Evolutionary conservation across 1,284 basidiomycete genomes (phyloP).

Genomic region (Ceratorhiza oryzae-sativae): DNA sequence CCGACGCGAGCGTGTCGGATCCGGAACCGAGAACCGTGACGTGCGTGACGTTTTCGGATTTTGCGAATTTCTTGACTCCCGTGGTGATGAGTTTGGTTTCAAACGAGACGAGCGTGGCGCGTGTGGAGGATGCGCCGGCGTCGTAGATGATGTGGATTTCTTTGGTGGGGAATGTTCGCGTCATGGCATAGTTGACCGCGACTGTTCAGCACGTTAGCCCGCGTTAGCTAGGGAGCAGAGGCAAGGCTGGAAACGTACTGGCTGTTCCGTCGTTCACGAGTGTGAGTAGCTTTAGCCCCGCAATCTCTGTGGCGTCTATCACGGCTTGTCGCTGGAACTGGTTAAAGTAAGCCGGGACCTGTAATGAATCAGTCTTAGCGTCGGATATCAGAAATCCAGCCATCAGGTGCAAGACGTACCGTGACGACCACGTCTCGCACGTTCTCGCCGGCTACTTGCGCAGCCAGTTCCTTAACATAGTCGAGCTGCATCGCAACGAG

Average conservation of each 20-base stretch:
- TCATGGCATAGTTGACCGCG: conserved; percentile 97
- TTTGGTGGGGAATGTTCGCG: conserved; percentile 75
- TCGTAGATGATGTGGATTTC: conserved; percentile 96
- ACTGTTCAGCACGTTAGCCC: too few species aligned
- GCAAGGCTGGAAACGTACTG: conserved; percentile 46
- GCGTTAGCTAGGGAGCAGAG: too few species aligned
- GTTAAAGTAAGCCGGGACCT: conserved; percentile 81
- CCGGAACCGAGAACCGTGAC: conserved; percentile 83
- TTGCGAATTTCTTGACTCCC: conserved; percentile 48
- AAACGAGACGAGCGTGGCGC: conserved; percentile 88
- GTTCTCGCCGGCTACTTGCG: conserved; percentile 73
- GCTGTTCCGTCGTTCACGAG: conserved; percentile 94
- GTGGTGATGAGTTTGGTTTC: conserved; percentile 57
- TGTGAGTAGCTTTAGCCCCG: conserved; percentile 83
- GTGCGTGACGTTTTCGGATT: conserved; percentile 55
- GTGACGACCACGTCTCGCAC: conserved; percentile 85
- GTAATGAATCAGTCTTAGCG: neutral
- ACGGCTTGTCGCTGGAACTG: conserved; percentile 89
- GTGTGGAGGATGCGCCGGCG: conserved; percentile 86
- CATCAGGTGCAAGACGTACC: conserved; percentile 49
- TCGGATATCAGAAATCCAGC: neutral
- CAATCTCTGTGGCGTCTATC: conserved; percentile 88
- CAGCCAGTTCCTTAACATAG: conserved; percentile 89
- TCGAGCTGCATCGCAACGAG: conserved; percentile 93
- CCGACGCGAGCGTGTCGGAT: conserved; percentile 80